Evolutionary conservation across 768 basidiomycete species (phyloP), one percentile per base, ranked within the genome.

Genomic region (Leccinum boreale): DNA sequence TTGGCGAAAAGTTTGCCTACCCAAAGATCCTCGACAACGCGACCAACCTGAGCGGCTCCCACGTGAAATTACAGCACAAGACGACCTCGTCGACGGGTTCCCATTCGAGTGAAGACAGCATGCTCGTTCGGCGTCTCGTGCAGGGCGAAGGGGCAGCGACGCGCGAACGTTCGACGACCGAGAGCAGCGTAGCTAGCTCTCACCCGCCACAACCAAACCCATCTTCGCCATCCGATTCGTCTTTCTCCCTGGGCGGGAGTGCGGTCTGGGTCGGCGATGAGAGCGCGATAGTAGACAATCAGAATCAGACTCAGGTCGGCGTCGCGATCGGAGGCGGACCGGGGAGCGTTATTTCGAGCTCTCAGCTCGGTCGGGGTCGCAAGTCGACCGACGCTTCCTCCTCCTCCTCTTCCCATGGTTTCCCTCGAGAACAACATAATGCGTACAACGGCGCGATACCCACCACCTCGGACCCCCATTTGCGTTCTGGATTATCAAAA

Each of bases 181-280:
- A 80, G 56, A 72, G 73, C 49, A 75, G 72, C 56, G 67, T 69
- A 28, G 68, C 73, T 2, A 69, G 70, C 19, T 66, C 71, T 5
- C 69, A 72, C 56, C 64, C 57, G 29, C 62, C 67, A 19, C 70
- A 67, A 42, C 70, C 66, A 19, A 68, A 58, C 26, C 79, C 80
- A 29, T 76, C 81, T 33, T 83, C 87, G 4, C 87, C 87, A 0
- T 84, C 85, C 3, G 89, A 90, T 56, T 77, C 83, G 7, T 90
- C 90, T 0, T 90, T 90, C 65, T 84, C 86, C 10, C 76, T 90
- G 3, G 90, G 89, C 11, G 89, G 87, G 33, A 90, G 87, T 66
- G 87, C 88, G 3, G 89, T 92, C 23, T 92, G 90, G 90, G 88
- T 91, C 5, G 87, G 86, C 26, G 88, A 90, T 52, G 90, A 92